Evolutionary conservation across 2,329 filamentous ascomycete genomes (phyloP), one percentile per base, ranked within the genome.

Genomic region (Colletotrichum sp.): DNA sequence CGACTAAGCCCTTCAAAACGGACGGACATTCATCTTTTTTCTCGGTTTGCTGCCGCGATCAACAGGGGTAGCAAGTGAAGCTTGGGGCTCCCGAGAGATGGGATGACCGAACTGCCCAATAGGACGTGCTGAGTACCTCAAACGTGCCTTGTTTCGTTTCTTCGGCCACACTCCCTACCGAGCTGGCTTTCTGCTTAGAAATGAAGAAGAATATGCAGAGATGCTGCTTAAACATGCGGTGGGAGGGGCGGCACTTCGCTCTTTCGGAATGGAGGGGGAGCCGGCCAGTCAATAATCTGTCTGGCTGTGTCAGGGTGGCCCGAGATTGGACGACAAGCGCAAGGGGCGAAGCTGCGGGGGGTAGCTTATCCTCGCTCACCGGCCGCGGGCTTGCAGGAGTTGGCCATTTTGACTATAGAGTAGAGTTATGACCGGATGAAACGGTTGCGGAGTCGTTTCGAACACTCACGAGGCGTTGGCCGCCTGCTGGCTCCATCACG

Each of bases 91-190:
- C 25, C 12, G 8, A 16, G 19, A 59, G 59, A 65, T 73, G 27
- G 19, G 73, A 76, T 69, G 73, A 73, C 64, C 70, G 70, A 65
- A 44, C 29, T 65, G 29, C 22, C 73, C 73, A 73, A 73, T 73
- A 16, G 32, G 29, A 61, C 19, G 8, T 59, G 57, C 19, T 27
- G n/a, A 13, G 16, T 27, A 22, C 34, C 70, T 65, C 73, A 73
- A 76, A 76, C 73, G 22, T 69, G 73, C 9, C 73, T 32, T 76
- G 73, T 76, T 76, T 76, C 73, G 70, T 76, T 76, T 76, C 59
- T 65, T 76, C 73, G 73, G 73, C 57, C 63, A 55, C 70, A 69
- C 71, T 22, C 22, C 49, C 49, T 69, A 76, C 73, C 73, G 73
- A 73, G 25, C 29, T 16, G n/a, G 19, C 30, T 15, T 25, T 52